Conservation (phyloP, 2,329 filamentous ascomycete genomes). For the Diaporthe capsici region DNA sequence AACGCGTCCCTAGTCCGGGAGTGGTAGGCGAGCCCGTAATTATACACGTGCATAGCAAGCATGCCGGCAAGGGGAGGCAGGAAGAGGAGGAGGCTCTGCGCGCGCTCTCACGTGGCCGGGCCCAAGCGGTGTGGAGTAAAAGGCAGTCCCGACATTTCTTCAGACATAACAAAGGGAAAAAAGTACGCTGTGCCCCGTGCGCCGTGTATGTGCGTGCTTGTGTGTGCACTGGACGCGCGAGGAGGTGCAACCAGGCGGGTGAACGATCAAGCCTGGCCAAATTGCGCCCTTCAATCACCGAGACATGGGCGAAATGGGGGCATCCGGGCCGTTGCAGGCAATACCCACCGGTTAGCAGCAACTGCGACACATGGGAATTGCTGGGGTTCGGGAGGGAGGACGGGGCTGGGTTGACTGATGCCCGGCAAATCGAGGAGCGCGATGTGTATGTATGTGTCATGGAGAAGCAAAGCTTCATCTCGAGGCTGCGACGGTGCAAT, state of each 20-base stretch:
- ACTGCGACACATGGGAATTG: neutral
- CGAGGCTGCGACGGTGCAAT: slow-evolving; percentile 32
- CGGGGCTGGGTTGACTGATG: slow-evolving; percentile 25
- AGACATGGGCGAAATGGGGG: slow-evolving; percentile 30
- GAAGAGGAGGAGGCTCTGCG: slow-evolving; percentile 7
- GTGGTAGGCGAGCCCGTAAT: slow-evolving; percentile 29
- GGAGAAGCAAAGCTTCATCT: slow-evolving; percentile 33
- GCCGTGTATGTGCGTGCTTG: neutral
- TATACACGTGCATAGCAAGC: slow-evolving; percentile 21
- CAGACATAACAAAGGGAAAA: neutral
- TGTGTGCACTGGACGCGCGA: neutral
- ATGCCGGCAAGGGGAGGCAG: neutral
- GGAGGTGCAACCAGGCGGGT: slow-evolving; percentile 2
- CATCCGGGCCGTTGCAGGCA: slow-evolving; percentile 12
- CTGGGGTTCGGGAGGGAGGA: slow-evolving; percentile 3
- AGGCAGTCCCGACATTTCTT: slow-evolving; percentile 13
- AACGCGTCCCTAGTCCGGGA: slow-evolving; percentile 28
- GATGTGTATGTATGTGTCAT: slow-evolving; percentile 26
- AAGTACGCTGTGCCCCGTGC: neutral
- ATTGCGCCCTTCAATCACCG: slow-evolving; percentile 31
- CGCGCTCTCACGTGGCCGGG: slow-evolving; percentile 27
- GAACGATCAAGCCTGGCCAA: slow-evolving; percentile 1
- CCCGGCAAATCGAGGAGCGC: neutral
- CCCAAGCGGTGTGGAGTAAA: slow-evolving; percentile 12
- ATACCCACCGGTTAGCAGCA: slow-evolving; percentile 10